Base-by-base conservation (phyloP, 805 yeast species). In the Metschnikowia corniflorae region DNA sequence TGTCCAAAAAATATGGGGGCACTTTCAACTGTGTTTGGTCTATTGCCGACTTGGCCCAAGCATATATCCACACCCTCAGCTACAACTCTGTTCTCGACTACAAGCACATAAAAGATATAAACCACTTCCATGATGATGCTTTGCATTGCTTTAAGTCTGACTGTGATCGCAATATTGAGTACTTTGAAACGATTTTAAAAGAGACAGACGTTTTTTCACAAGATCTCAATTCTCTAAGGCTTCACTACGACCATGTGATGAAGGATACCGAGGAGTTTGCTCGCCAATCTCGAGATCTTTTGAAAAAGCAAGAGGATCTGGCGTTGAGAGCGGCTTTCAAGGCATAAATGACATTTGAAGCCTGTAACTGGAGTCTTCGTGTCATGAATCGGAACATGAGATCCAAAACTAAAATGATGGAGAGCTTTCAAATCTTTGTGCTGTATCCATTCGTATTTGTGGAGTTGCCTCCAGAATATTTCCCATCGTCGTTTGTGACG, bases 221-320 rank as follows among this genome's bases (percentile, higher is more conserved):
- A 2, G 64, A 71, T 13, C 62, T 84, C 34, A 65, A 70, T 16
- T 57, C 65, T 2, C 63, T 86, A 28, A 62, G 77, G 4, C 40
- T 53, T 2, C 73, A 77, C 17, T 76, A 84, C 46, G 73, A 74
- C 33, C 67, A 73, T 10, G 85, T 87, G 6, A 70, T 79, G 5
- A 52, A 58, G 14, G 82, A 81, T 38, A 83, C 95, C 0, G 55
- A 60, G 14, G 82, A 74, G 22, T 83, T 87, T 54, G 83, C 82
- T 46, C 50, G 61, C 0, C 71, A 75, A 31, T 76, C 86, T 1
- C 70, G 72, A 16, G 53, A 63, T 8, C 63, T 82, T 37, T 62
- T 80, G 33, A 55, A 56, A 1, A 70, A 71, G 37, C 75, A 80
- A 32, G 54, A 57, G 1, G 61, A 63, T 10, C 65, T 75, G 35